Evolutionary conservation across 306 rosid genomes (phyloP), one percentile per base, ranked within the genome.

Genomic region (Vigna mungo): DNA sequence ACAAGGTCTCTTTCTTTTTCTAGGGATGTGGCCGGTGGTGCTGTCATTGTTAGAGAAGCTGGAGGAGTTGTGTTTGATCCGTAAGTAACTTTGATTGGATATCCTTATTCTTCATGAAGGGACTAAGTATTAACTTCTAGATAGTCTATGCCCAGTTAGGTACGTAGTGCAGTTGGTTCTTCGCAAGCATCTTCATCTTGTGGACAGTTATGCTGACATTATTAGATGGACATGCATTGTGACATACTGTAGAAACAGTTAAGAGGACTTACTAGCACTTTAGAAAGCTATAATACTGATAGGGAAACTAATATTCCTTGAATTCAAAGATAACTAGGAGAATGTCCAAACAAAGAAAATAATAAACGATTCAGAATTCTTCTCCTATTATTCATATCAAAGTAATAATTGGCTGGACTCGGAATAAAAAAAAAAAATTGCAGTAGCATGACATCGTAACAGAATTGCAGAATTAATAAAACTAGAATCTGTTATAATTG

Each of bases 1-100:
- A 76, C 78, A 60, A 46, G 66, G 63, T 32, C 79, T 41, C 68
- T 70, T 32, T 41, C 61, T 52, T 63, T 55, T 77, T 76, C 64
- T 85, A 95, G 99, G 99, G 99, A 95, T 86, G 99, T 95, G 34
- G 98, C 98, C 23, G 99, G 88, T n/a, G 99, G 96, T 53, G 99
- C 97, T 53, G 93, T 95, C 62, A 90, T 95, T 78, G 96, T 95
- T 47, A 88, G 85, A 44, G 99, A 95, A 91, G 99, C 99, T 61
- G 99, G 99, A 54, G 99, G 99, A 46, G 84, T 79, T 61, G 87
- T 95, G 68, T 95, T 72, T 88, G 99, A 95, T 83, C 99, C 97
- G 98, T 95, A 88, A 89, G 99, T 92, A 58, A 64, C 80, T 59
- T 67, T 80, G 51, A 80, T 72, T 70, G 70, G 44, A 64, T 7